A percentile compares a stretch with the other conserved stretches of the same genome.
Conservation (phyloP, 768 basidiomycete genomes). For the Crassisporium funariophilum region DNA sequence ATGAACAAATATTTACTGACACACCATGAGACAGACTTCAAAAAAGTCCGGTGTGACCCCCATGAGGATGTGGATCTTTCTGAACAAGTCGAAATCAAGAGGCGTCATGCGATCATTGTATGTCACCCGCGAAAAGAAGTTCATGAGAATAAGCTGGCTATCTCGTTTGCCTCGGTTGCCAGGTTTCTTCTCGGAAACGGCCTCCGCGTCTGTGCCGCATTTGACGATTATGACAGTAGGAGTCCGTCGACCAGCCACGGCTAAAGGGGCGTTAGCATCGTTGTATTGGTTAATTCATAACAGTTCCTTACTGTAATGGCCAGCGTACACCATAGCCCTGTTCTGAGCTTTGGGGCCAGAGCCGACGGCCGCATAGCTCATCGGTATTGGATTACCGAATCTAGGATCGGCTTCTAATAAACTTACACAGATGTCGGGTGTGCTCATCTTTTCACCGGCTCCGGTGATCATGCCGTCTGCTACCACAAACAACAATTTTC, state of each 20-base stretch:
- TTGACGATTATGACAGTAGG: constrained; percentile 95
- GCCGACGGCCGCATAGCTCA: constrained; percentile 92
- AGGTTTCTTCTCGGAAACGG: constrained; percentile 83
- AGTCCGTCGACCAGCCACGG: constrained; percentile 85
- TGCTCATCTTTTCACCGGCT: constrained; percentile 92
- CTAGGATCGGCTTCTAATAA: constrained; percentile 91
- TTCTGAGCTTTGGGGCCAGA: constrained; percentile 89
- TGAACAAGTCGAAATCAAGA: constrained; percentile 96
- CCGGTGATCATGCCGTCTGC: constrained; percentile 99
- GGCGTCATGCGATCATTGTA: constrained; percentile 99
- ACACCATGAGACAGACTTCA: constrained; percentile 95
- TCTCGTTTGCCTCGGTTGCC: constrained; percentile 99
- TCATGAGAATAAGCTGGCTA: constrained; percentile 98
- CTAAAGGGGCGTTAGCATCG: constrained; percentile 37
- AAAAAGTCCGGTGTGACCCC: constrained; percentile 99
- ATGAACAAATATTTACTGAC: constrained; percentile 25
- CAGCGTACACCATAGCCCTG: constrained; percentile 97
- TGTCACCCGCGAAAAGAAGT: constrained; percentile 98
- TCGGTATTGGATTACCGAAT: constrained; percentile 94
- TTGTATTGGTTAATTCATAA: constrained; percentile 1
- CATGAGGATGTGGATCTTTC: constrained; percentile 94
- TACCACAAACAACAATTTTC: constrained; percentile 92
- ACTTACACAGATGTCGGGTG: constrained; percentile 94
- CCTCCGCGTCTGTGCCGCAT: constrained; percentile 90
- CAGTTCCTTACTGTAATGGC: constrained; percentile 87